Evolutionary conservation across 768 basidiomycete genomes (phyloP).

Genomic region (Podaxis pistillaris): DNA sequence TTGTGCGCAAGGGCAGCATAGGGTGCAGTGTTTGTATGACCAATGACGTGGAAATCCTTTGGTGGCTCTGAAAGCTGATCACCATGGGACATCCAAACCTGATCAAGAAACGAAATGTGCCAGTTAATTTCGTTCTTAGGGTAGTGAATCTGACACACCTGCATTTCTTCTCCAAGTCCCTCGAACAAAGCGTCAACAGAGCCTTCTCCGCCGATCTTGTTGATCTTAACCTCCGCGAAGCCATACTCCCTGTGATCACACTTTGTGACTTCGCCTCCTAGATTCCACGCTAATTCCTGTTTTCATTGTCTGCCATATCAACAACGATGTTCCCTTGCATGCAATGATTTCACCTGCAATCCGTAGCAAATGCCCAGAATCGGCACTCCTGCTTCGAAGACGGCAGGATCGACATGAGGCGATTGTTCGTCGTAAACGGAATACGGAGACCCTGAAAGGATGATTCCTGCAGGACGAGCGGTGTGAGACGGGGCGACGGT

Average conservation of each 20-base stretch:
- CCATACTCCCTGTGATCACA: slow-evolving; percentile 96
- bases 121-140: slow-evolving; percentile 4
- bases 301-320: background rate
- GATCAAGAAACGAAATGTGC: background rate
- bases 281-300: slow-evolving; percentile 91
- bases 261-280: slow-evolving; percentile 80
- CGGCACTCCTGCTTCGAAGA: slow-evolving; percentile 86
- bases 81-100: slow-evolving; percentile 99
- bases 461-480: slow-evolving; percentile 59
- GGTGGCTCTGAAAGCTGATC: slow-evolving; percentile 88
- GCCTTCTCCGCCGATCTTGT: slow-evolving; percentile 51
- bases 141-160: slow-evolving; percentile 45
- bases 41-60: slow-evolving; percentile 82
- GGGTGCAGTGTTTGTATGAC: slow-evolving; percentile 82
- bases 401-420: slow-evolving; percentile 90
- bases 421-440: slow-evolving; percentile 94
- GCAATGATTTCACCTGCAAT: slow-evolving; percentile 64
- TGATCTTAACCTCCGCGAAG: slow-evolving; percentile 77
- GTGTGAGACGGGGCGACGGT: slow-evolving; percentile 5
- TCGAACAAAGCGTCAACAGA: slow-evolving; percentile 78
- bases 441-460: slow-evolving; percentile 96
- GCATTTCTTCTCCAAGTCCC: slow-evolving; percentile 84
- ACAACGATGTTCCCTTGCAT: background rate
- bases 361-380: slow-evolving; percentile 98
- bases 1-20: slow-evolving; percentile 93